These are phyloP conservation scores for Hypoxylon sp. DNA, from an alignment of 2,329 filamentous ascomycete genomes.

Conservation along the genomic window DNA sequence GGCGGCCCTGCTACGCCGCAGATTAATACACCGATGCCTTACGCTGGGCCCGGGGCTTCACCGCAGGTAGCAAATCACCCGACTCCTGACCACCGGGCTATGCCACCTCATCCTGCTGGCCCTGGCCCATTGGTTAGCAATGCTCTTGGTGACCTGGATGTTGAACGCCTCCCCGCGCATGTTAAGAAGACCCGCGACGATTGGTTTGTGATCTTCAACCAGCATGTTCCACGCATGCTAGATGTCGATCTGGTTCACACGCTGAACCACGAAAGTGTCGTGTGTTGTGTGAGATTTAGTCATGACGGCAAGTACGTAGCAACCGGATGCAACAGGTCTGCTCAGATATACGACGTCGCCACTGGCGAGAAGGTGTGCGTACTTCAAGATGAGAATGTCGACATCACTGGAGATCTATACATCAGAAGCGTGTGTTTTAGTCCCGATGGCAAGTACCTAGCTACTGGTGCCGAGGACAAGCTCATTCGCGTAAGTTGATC, in stretches of 20 bases:
- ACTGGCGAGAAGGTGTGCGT: constrained; percentile 90
- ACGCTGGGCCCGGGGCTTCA: constrained; percentile 84
- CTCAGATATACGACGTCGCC: constrained; percentile 97
- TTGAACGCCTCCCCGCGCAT: constrained; percentile 84
- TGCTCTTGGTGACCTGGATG: constrained; percentile 86
- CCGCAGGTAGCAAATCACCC: constrained; percentile 87
- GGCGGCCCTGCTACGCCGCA: constrained; percentile 88
- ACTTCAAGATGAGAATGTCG: constrained; percentile 88
- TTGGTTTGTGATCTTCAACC: constrained; percentile 98
- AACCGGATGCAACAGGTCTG: constrained; percentile 97
- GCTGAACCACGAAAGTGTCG: constrained; percentile 92
- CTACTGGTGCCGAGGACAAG: constrained; percentile 97
- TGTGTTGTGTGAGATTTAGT: constrained; percentile 98
- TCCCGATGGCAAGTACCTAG: constrained; percentile 92
- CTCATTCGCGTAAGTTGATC: constrained; percentile 82
- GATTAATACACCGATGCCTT: constrained; percentile 88
- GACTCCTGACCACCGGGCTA: constrained; percentile 74
- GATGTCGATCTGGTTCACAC: constrained; percentile 97
- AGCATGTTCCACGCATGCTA: constrained; percentile 85
- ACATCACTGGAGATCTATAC: constrained; percentile 92
- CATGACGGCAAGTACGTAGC: constrained; percentile 95
- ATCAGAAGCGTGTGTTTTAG: constrained; percentile 99
- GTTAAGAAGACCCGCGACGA: constrained; percentile 91
- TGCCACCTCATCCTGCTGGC: constrained; percentile 63
- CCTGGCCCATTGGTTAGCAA: constrained; percentile 65